Conservation (phyloP, 2,329 filamentous ascomycete species). For the Neocatenulostroma microsporum region DNA sequence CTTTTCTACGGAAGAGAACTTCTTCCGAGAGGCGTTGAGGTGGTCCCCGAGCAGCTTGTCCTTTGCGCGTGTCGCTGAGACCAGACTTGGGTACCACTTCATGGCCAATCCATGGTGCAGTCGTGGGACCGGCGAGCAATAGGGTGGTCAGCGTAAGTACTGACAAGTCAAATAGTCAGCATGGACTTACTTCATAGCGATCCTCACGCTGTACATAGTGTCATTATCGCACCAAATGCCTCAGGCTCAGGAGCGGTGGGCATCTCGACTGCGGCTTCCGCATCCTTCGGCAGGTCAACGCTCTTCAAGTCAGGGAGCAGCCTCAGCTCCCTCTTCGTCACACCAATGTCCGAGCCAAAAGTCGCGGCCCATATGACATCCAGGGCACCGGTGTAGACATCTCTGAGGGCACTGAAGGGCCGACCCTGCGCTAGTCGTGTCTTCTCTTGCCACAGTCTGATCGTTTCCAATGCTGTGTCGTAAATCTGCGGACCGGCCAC, state of each 20-base stretch:
- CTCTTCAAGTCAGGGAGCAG: constrained; percentile 9
- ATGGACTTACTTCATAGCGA: constrained; percentile 13
- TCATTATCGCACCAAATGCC: constrained; percentile 17
- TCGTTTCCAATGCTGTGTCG: constrained; percentile 15
- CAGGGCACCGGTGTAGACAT: constrained; percentile 31
- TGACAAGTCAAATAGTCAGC: too few species aligned
- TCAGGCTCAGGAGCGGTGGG: constrained; percentile 16
- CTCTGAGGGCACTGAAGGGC: constrained; percentile 29
- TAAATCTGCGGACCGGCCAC: constrained; percentile 25
- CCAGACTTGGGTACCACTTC: constrained; percentile 8
- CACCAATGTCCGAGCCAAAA: constrained; percentile 31
- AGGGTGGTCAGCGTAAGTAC: too few species aligned
- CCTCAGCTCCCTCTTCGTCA: constrained; percentile 15
- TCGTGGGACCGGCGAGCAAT: constrained; percentile 20
- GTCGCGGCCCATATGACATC: constrained; percentile 35
- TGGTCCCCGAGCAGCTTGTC: constrained; percentile 28
- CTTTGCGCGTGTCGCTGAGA: constrained; percentile 14
- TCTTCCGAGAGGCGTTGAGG: constrained; percentile 28
- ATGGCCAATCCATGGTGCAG: constrained; percentile 19
- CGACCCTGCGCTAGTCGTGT: constrained; percentile 20
- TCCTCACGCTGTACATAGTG: constrained; percentile 16
- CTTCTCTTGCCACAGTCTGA: constrained; percentile 29
- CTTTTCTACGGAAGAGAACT: constrained; percentile 14
- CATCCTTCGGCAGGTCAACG: constrained; percentile 2
- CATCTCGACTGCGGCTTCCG: constrained; percentile 11